Base-by-base conservation (phyloP, 2,329 filamentous ascomycete genomes). In the Epichloe festucae region DNA sequence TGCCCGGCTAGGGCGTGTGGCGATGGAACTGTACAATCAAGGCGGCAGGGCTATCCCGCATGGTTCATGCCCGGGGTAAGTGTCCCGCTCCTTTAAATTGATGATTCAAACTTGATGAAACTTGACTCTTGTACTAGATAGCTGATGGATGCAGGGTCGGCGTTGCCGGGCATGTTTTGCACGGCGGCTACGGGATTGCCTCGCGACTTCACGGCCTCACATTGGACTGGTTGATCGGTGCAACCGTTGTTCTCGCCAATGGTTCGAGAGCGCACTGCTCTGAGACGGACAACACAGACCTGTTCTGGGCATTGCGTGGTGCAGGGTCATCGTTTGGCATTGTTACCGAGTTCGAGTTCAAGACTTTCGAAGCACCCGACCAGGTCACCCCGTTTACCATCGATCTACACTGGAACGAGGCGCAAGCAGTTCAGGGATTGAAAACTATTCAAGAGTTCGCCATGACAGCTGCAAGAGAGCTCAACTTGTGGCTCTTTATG, bases 161-260 rank as follows among this genome's bases (percentile, higher is more conserved):
- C 3, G 73, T 83, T 8, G 79, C 77, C 3, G 81, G 77, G 0
- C 63, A 82, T 14, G 73, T 73, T 0, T 58, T 82, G 0, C 78
- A 78, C 0, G 79, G 79, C 31, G 79, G 79, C 1, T 77, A 79
- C 57, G 78, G 81, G 2, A 76, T 73, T 62, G 66, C 84, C 4
- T 74, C 70, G 15, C 73, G 76, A 0, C 66, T 67, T 17, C 67
- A 79, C 50, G 82, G 81, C 0, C 68, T 83, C 4, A 62, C 66
- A 2, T 63, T 70, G 7, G 73, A 76, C 55, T 69, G 69, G 8
- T 58, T 75, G 3, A 31, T 72, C 4, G 64, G 63, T 0, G 65
- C 61, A 1, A 60, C 68, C 34, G 60, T 74, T 5, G 67, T 74
- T 2, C 63, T 69, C 3, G 66, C 68, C 5, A 57, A 66, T 17